Percentiles rank a stretch among this genome's conserved stretches.
Conservation (phyloP, 2,329 filamentous ascomycete genomes). For the Colletotrichum sp. region DNA sequence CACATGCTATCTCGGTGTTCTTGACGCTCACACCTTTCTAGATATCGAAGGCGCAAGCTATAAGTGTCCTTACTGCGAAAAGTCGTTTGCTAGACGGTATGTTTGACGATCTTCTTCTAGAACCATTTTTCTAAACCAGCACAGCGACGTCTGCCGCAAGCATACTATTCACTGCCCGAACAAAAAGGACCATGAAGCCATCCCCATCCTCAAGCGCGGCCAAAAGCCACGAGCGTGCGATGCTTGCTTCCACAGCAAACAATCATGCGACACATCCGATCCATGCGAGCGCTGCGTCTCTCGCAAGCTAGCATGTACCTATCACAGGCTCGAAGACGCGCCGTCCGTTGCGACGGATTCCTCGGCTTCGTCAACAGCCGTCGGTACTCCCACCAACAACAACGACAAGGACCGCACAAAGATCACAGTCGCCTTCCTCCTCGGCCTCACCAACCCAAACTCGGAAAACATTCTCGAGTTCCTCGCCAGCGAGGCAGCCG, state of each 20-base stretch:
- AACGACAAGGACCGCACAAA: conserved; percentile 21
- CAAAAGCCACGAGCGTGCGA: conserved; percentile 33
- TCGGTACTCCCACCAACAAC: not conserved
- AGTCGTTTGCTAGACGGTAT: conserved; percentile 25
- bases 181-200: conserved; percentile 6
- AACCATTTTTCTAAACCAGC: not conserved
- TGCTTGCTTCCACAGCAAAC: conserved; percentile 31
- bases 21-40: not conserved
- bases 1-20: not conserved
- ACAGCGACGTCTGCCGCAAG: conserved; percentile 30
- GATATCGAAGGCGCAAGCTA: conserved; percentile 18
- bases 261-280: conserved; percentile 29
- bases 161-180: conserved; percentile 26
- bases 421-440: conserved; percentile 28
- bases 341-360: not conserved
- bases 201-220: conserved; percentile 28
- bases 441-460: conserved; percentile 28
- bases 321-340: conserved; percentile 8
- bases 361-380: not conserved
- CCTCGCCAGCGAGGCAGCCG: conserved; percentile 18
- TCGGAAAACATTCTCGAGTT: conserved; percentile 27
- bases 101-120: not conserved
- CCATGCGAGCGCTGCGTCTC: conserved; percentile 29
- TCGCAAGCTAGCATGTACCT: conserved; percentile 25
- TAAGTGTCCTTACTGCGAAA: conserved; percentile 24